Evolutionary conservation across 805 yeast species (phyloP).

Genomic region (Soucietia sequanensis): DNA sequence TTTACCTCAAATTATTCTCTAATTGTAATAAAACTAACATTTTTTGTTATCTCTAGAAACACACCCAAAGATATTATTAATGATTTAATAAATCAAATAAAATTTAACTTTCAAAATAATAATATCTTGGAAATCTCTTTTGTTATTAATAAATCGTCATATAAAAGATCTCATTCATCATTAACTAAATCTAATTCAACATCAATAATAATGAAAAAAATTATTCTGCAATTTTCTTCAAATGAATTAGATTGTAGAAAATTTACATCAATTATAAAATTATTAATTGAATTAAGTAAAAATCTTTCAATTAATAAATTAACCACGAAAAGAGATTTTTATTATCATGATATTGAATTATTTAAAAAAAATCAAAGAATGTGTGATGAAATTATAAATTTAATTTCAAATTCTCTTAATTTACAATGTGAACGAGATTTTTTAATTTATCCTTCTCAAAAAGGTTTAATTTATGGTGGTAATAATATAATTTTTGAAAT

Average conservation of each 20-base stretch:
- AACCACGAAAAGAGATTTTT: conserved; percentile 56
- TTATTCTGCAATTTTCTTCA: conserved; percentile 4
- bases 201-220: too few relatives aligned
- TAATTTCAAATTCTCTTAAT: conserved; percentile 35
- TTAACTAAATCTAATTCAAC: too few relatives aligned
- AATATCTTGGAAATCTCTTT: too few relatives aligned
- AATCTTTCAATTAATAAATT: conserved; percentile 6
- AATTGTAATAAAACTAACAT: too few relatives aligned
- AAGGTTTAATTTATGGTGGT: conserved; percentile 52
- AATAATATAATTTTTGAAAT: not conserved
- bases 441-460: conserved; percentile 52
- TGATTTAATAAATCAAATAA: too few relatives aligned
- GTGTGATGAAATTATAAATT: conserved; percentile 40
- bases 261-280: conserved; percentile 8
- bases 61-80: too few relatives aligned
- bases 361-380: conserved; percentile 42
- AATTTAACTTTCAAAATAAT: too few relatives aligned
- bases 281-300: conserved; percentile 4
- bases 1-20: too few relatives aligned
- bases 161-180: too few relatives aligned
- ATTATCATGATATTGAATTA: conserved; percentile 54
- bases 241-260: conserved; percentile 6
- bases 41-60: too few relatives aligned
- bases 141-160: too few relatives aligned
- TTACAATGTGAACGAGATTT: conserved; percentile 35